A percentile compares a stretch with the other conserved stretches of the same genome.
phyloP scores from a whole-genome alignment of 1,284 basidiomycete species.

The Ceratobasidium sp. region DNA sequence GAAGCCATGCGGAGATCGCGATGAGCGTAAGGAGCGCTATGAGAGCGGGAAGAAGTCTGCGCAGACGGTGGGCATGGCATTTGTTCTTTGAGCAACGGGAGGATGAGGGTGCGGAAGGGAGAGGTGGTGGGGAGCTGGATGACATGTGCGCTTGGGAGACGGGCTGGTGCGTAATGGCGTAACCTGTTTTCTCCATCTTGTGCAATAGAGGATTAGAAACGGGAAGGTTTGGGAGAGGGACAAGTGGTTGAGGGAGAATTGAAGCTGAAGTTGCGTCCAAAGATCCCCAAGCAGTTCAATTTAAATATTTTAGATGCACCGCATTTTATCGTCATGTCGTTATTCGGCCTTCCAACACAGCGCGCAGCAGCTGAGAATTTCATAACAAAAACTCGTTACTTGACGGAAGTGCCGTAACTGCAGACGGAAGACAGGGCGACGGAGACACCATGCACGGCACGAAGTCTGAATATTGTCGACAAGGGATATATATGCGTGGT shows the following conservation, averaged over 20 bases:
- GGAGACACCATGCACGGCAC: slow-evolving; percentile 7
- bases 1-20: slow-evolving; percentile 8
- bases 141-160: slow-evolving; percentile 29
- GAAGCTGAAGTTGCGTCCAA: too few relatives aligned
- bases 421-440: neutral
- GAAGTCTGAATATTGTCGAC: neutral
- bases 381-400: neutral
- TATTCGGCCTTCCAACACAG: neutral
- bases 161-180: slow-evolving; percentile 30
- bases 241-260: neutral
- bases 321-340: slow-evolving; percentile 21
- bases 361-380: slow-evolving; percentile 11
- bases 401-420: slow-evolving; percentile 10
- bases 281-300: too few relatives aligned
- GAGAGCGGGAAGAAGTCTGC: slow-evolving; percentile 30
- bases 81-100: slow-evolving; percentile 17
- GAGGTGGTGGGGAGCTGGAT: neutral
- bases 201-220: neutral
- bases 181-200: slow-evolving; percentile 19
- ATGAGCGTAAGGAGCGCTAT: slow-evolving; percentile 16
- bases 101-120: neutral
- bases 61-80: slow-evolving; percentile 29
- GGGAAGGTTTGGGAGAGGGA: neutral
- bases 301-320: slow-evolving; percentile 5
- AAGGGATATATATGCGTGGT: slow-evolving; percentile 6